Evolutionary conservation across 1,139 yeast genomes (phyloP).

Genomic region (Yamadazyma pseudoaaseri): DNA sequence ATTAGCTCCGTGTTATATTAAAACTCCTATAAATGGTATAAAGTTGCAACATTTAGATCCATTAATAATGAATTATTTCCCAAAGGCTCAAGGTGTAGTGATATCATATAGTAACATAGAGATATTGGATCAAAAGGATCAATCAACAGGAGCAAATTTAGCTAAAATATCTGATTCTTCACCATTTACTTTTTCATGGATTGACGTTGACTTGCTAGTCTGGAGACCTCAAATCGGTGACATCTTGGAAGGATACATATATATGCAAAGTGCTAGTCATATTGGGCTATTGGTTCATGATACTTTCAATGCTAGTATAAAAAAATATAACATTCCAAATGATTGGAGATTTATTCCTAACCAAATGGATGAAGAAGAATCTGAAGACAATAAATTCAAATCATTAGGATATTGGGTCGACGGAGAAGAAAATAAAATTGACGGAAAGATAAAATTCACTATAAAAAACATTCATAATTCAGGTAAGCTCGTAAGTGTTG

Average conservation of each 20-base stretch:
- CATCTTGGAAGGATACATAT: constrained; percentile 76
- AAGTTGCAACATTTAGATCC: constrained; percentile 88
- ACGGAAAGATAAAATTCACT: constrained; percentile 76
- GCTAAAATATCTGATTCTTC: constrained; percentile 77
- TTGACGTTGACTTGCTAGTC: constrained; percentile 74
- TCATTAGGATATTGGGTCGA: constrained; percentile 89
- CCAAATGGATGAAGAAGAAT: constrained; percentile 58
- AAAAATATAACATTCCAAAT: constrained; percentile 76
- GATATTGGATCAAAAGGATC: constrained; percentile 29
- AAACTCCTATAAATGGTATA: constrained; percentile 72
- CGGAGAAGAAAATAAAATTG: constrained; percentile 66
- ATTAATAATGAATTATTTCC: constrained; percentile 77
- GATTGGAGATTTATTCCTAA: constrained; percentile 82
- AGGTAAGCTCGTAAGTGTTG: constrained; percentile 80
- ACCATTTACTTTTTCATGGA: constrained; percentile 89
- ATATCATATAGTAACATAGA: constrained; percentile 70
- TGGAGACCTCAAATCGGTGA: constrained; percentile 93
- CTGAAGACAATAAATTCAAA: constrained; percentile 26
- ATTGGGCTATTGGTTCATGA: constrained; percentile 89
- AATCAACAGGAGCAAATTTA: constrained; percentile 31
- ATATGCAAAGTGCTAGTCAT: constrained; percentile 94
- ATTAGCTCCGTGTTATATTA: constrained; percentile 75
- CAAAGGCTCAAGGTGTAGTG: constrained; percentile 77
- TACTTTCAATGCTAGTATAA: constrained; percentile 91
- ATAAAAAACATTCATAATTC: constrained; percentile 72